Evolutionary conservation across 371 early-diverging fungal species (phyloP).

Genomic region (Sporodiniella umbellata): DNA sequence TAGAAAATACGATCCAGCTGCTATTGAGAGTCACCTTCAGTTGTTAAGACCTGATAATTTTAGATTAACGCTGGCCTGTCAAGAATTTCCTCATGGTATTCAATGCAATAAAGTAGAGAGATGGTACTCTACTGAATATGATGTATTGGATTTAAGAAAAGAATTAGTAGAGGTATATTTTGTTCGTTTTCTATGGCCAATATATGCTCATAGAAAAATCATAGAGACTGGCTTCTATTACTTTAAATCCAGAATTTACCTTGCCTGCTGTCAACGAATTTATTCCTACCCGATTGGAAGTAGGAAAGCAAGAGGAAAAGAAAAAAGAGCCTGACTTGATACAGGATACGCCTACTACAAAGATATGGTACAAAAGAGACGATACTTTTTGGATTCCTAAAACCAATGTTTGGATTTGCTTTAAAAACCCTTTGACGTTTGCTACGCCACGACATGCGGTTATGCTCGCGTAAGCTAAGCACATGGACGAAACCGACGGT

Average conservation of each 20-base stretch:
- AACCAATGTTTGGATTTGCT: constrained; percentile 49
- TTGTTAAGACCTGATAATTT: constrained; percentile 67
- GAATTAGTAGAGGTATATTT: constrained; percentile 51
- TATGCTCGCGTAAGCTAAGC: constrained; percentile 25
- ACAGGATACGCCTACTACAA: constrained; percentile 58
- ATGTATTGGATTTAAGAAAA: constrained; percentile 53
- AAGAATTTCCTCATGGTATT: constrained; percentile 46
- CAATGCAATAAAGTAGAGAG: constrained; percentile 55
- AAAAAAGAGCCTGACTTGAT: constrained; percentile 54
- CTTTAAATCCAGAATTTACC: constrained; percentile 56
- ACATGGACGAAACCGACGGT: too few species aligned
- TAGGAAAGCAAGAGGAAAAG: constrained; percentile 34
- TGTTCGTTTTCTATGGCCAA: too few species aligned
- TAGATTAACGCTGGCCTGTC: constrained; percentile 43
- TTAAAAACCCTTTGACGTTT: constrained; percentile 55
- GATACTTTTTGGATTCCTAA: constrained; percentile 86
- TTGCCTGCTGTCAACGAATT: constrained; percentile 82
- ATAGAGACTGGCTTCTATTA: constrained; percentile 12
- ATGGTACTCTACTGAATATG: constrained; percentile 85
- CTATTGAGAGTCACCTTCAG: constrained; percentile 51
- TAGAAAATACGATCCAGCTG: constrained; percentile 52
- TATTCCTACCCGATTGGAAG: constrained; percentile 68
- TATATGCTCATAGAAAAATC: too few species aligned
- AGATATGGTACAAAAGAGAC: constrained; percentile 92
- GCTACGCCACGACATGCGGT: constrained; percentile 51